These are phyloP conservation scores for Colletotrichum cuscutae DNA, from an alignment of 2,329 filamentous ascomycete species.

Conservation along the genomic window DNA sequence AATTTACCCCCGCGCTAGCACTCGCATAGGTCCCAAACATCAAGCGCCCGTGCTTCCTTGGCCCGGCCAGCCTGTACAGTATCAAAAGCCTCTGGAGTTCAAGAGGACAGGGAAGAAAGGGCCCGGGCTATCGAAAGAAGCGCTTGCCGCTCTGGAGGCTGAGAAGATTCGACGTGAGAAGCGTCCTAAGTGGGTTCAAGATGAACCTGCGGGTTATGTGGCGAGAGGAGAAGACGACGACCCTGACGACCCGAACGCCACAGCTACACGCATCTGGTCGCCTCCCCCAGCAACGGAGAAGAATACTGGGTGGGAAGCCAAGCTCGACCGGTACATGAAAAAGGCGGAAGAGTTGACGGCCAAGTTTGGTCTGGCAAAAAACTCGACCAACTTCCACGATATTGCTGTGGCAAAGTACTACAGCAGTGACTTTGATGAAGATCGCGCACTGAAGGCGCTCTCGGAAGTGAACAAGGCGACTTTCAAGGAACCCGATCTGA, in stretches of 20 bases:
- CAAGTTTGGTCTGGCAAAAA: conserved; percentile 75
- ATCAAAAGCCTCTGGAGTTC: conserved; percentile 87
- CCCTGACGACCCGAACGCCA: conserved; percentile 78
- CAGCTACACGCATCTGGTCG: conserved; percentile 81
- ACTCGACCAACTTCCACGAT: conserved; percentile 88
- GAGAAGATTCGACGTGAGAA: conserved; percentile 83
- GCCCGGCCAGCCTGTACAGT: conserved; percentile 88
- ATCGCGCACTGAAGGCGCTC: conserved; percentile 77
- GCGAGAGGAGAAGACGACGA: conserved; percentile 82
- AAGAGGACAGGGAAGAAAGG: conserved; percentile 87
- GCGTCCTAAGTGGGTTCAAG: conserved; percentile 92
- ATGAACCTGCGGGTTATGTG: conserved; percentile 88
- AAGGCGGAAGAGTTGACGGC: conserved; percentile 73
- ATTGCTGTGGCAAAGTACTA: conserved; percentile 81
- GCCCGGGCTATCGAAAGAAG: conserved; percentile 81
- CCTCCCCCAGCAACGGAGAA: conserved; percentile 69
- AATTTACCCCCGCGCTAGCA: conserved; percentile 95
- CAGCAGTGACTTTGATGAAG: conserved; percentile 75
- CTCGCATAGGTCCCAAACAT: conserved; percentile 88
- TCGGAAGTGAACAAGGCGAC: conserved; percentile 74
- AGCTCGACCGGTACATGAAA: conserved; percentile 77
- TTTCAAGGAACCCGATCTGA: conserved; percentile 87
- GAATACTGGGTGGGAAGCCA: conserved; percentile 71
- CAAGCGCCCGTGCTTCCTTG: conserved; percentile 88
- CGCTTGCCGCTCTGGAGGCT: conserved; percentile 80